Evolutionary conservation across 2,329 filamentous ascomycete species (phyloP).

Genomic region (Claviceps sp.): DNA sequence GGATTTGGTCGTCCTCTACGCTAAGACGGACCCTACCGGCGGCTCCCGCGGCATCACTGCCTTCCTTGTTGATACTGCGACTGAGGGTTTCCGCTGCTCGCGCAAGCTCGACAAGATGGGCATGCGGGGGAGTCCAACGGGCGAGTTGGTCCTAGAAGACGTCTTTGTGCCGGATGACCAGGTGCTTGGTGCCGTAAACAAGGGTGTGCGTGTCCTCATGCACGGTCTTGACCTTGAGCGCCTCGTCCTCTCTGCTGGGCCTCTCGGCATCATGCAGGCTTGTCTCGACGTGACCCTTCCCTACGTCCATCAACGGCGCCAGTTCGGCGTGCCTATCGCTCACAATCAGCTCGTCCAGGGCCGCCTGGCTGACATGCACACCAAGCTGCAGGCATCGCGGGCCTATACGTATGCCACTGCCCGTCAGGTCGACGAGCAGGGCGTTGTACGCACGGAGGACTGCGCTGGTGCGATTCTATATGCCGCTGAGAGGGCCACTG

Average conservation of each 20-base stretch:
- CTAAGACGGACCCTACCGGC: constrained; percentile 73
- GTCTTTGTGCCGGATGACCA: constrained; percentile 81
- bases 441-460: constrained; percentile 68
- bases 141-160: constrained; percentile 79
- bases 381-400: constrained; percentile 71
- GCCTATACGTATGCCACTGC: constrained; percentile 84
- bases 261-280: constrained; percentile 89
- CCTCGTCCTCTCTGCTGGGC: constrained; percentile 80
- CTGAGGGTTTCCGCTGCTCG: constrained; percentile 69
- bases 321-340: constrained; percentile 77
- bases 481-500: constrained; percentile 79
- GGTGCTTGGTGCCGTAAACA: constrained; percentile 66
- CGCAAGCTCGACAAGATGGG: constrained; percentile 95
- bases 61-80: constrained; percentile 66
- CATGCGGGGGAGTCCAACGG: constrained; percentile 94
- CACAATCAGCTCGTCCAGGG: constrained; percentile 90
- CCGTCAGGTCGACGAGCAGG: constrained; percentile 62
- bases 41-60: constrained; percentile 88
- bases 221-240: constrained; percentile 90
- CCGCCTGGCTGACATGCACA: constrained; percentile 94
- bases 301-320: constrained; percentile 77
- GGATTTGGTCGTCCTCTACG: constrained; percentile 89
- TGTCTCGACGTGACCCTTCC: constrained; percentile 75
- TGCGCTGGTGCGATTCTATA: constrained; percentile 91
- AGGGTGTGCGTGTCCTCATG: constrained; percentile 85